Percentiles rank a stretch among this genome's conserved stretches.
phyloP scores from a whole-genome alignment of 2,329 filamentous ascomycete species.

The Trichoderma sp. region DNA sequence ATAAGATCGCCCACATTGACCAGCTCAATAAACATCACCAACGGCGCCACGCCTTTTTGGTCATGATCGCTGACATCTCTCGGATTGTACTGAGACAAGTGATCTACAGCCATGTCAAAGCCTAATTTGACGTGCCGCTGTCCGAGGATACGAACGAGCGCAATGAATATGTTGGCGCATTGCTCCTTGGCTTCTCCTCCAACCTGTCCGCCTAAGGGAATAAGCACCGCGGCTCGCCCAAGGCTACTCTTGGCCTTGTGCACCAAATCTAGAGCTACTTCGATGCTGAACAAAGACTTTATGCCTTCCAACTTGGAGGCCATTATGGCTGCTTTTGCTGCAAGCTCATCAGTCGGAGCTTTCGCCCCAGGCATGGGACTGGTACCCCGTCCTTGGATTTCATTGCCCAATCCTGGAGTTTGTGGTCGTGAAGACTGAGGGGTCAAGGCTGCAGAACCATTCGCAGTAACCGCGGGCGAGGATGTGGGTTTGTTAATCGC shows the following conservation, averaged over 20 bases:
- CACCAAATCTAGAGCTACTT: slow-evolving; percentile 85
- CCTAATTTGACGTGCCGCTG: slow-evolving; percentile 85
- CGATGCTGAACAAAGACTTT: slow-evolving; percentile 91
- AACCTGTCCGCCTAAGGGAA: slow-evolving; percentile 73
- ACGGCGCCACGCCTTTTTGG: slow-evolving; percentile 74
- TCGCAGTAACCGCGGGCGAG: slow-evolving; percentile 25
- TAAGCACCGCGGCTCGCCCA: slow-evolving; percentile 80
- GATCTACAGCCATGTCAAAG: slow-evolving; percentile 87
- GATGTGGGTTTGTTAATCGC: slow-evolving; percentile 42
- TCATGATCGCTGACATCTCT: slow-evolving; percentile 73
- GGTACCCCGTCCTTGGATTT: slow-evolving; percentile 35
- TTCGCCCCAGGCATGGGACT: slow-evolving; percentile 51
- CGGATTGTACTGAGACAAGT: slow-evolving; percentile 88
- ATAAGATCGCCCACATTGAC: slow-evolving; percentile 98
- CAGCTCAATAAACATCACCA: slow-evolving; percentile 93
- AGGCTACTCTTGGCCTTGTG: slow-evolving; percentile 85
- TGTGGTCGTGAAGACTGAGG: slow-evolving; percentile 49
- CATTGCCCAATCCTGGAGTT: slow-evolving; percentile 44
- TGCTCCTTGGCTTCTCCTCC: slow-evolving; percentile 84
- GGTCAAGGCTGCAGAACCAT: slow-evolving; percentile 29
- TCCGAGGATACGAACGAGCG: slow-evolving; percentile 79
- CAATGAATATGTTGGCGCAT: slow-evolving; percentile 85
- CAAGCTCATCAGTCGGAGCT: slow-evolving; percentile 84
- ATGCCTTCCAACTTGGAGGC: slow-evolving; percentile 92
- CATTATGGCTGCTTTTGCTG: slow-evolving; percentile 97